Percentiles rank a stretch among this genome's conserved stretches.
phyloP scores from a whole-genome alignment of 2,329 filamentous ascomycete genomes.

The Sclerotinia subarctica region DNA sequence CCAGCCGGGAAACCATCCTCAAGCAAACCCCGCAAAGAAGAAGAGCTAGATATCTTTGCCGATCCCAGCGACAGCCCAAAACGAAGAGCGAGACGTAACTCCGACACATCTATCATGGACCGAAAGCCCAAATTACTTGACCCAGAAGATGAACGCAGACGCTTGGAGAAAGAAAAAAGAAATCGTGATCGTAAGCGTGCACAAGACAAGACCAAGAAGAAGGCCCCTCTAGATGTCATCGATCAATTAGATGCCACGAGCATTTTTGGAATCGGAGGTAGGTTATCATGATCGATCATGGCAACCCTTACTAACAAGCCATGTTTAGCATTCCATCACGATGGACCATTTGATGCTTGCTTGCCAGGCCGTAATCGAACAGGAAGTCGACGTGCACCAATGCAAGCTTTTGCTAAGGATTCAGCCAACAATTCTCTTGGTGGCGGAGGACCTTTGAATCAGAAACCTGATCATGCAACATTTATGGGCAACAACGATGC shows the following conservation, averaged over 20 bases:
- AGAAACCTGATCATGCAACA: slow-evolving; percentile 76
- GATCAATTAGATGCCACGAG: slow-evolving; percentile 95
- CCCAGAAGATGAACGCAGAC: slow-evolving; percentile 58
- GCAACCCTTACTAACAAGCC: slow-evolving; percentile 19
- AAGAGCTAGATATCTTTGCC: slow-evolving; percentile 38
- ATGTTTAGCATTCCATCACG: slow-evolving; percentile 86
- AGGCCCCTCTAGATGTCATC: slow-evolving; percentile 71
- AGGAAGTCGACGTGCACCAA: slow-evolving; percentile 78
- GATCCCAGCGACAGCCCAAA: slow-evolving; percentile 39
- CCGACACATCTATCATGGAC: slow-evolving; percentile 69
- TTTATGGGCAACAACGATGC: slow-evolving; percentile 72
- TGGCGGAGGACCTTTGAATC: slow-evolving; percentile 79
- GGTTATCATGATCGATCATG: slow-evolving; percentile 42
- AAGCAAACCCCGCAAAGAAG: slow-evolving; percentile 13
- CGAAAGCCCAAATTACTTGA: slow-evolving; percentile 49
- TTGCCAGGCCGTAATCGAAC: slow-evolving; percentile 91
- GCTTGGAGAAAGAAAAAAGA: slow-evolving; percentile 54
- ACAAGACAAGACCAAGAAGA: slow-evolving; percentile 42
- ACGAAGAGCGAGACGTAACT: slow-evolving; percentile 67
- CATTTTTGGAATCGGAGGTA: slow-evolving; percentile 89
- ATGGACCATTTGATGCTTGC: slow-evolving; percentile 94
- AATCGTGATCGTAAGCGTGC: slow-evolving; percentile 40
- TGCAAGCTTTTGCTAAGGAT: slow-evolving; percentile 92
- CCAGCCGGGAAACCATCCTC: slow-evolving; percentile 40
- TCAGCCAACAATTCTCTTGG: slow-evolving; percentile 91